Evolutionary conservation across 164 flowering plant genomes (phyloP), one percentile per base, ranked within the genome.

Genomic region (Echeveria elegans): DNA sequence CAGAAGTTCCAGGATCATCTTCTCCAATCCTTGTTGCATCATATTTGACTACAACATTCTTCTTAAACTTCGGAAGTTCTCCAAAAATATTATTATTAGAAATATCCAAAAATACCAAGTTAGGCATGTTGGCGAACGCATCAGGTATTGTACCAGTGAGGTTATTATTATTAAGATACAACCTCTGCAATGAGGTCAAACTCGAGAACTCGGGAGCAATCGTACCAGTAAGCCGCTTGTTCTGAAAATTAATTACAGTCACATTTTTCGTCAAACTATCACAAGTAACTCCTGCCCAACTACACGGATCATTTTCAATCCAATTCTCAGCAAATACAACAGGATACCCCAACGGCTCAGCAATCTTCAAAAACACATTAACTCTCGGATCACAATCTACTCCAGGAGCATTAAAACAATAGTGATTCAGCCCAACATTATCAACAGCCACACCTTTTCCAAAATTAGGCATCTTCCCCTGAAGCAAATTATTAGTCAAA

Each of bases 251-350:
- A 31, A 94, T 62, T 21, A 75, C 72, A 0, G 79, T 70, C 41
- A 94, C 81, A 56, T 84, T 77, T 29, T 18, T 1, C 19, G 67
- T 96, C 87, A 7, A 73, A 58, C 40, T 89, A 65, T 59, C 96
- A 90, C 9, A 24, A 19, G 93, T 93, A 94, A 61, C 38, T 61
- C 56, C 56, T 30, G 38, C 9, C 0, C 45, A 4, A 7, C 23
- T 15, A 71, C 97, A 89, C 14, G 97, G 95, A 72, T 89, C 84
- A 71, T 89, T 91, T 15, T 90, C 96, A 32, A 72, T 70, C 99
- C 99, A 94, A 69, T 69, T 68, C 6, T 76, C 63, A 0, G 96
- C 99, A 68, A 94, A 78, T 6, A 0, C 66, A 0, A 11, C 24
- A 0, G 99, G 99, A 70, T 86, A 94, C 11, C 83, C 84, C 30